Evolutionary conservation across 1,284 basidiomycete species (phyloP).

Genomic region (Cryptococcus neoformans): DNA sequence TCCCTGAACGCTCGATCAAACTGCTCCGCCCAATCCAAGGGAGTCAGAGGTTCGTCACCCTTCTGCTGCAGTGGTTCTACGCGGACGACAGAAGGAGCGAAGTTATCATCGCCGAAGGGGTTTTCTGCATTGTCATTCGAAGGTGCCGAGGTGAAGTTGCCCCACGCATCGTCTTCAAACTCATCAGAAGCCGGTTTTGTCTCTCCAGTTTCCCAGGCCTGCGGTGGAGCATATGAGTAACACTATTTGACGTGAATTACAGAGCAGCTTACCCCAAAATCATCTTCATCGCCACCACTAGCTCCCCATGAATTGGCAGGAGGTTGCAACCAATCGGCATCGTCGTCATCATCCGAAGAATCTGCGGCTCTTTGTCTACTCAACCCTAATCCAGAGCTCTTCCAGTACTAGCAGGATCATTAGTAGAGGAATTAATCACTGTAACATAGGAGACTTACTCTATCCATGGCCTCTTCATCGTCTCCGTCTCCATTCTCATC

Average conservation of each 20-base stretch:
- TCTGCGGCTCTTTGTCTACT: conserved; percentile 26
- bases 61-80: conserved; percentile 5
- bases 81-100: conserved; percentile 15
- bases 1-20: conserved; percentile 38
- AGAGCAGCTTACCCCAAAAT: conserved; percentile 36
- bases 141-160: conserved; percentile 32
- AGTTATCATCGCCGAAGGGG: conserved; percentile 45
- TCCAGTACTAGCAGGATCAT: conserved; percentile 24
- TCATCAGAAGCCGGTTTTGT: conserved; percentile 28
- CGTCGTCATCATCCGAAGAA: conserved; percentile 44
- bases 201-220: conserved; percentile 9
- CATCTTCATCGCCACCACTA: conserved; percentile 27
- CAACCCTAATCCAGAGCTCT: conserved; percentile 16
- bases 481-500: conserved; percentile 20
- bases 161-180: conserved; percentile 45
- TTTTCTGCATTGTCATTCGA: conserved; percentile 29
- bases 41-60: conserved; percentile 27
- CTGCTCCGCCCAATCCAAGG: conserved; percentile 44
- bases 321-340: conserved; percentile 44
- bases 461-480: conserved; percentile 28
- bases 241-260: background rate
- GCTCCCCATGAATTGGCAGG: conserved; percentile 10
- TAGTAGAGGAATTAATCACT: background rate
- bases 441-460: conserved; percentile 16
- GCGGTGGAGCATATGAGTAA: background rate